Evolutionary conservation across 768 basidiomycete species (phyloP).

Genomic region (Lentinula boryana): DNA sequence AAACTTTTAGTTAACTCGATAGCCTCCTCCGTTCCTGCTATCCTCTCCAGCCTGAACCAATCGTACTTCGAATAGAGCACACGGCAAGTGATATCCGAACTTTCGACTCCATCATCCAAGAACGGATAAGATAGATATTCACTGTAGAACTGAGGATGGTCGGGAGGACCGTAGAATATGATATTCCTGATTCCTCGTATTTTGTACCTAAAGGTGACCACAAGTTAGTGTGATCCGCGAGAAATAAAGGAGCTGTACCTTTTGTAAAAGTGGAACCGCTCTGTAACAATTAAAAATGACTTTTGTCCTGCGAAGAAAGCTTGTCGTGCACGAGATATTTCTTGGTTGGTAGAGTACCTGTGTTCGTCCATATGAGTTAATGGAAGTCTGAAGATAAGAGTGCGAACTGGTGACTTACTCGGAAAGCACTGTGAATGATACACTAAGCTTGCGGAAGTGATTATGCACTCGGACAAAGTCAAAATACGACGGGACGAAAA

Average conservation of each 20-base stretch:
- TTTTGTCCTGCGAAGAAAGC: constrained; percentile 88
- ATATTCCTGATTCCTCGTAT: constrained; percentile 89
- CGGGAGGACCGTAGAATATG: constrained; percentile 89
- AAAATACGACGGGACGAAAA: constrained; percentile 93
- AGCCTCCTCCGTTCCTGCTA: constrained; percentile 54
- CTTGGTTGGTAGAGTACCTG: constrained; percentile 86
- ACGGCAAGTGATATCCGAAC: constrained; percentile 75
- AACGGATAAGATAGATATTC: constrained; percentile 90
- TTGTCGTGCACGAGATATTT: constrained; percentile 90
- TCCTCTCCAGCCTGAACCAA: constrained; percentile 79
- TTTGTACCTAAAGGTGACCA: constrained; percentile 58
- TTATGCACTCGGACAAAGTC: constrained; percentile 93
- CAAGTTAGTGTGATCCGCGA: not conserved
- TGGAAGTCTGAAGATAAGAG: not conserved
- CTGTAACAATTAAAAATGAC: constrained; percentile 84
- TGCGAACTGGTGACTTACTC: constrained; percentile 50
- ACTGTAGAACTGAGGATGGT: constrained; percentile 87
- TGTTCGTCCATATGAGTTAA: constrained; percentile 21
- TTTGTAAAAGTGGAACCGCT: constrained; percentile 98
- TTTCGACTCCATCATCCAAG: constrained; percentile 83
- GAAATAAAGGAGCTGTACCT: constrained; percentile 34
- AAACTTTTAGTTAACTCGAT: constrained; percentile 33
- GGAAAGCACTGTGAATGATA: constrained; percentile 79
- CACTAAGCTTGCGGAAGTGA: constrained; percentile 67
- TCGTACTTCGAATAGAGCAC: constrained; percentile 89